phyloP scores from a whole-genome alignment of 768 basidiomycete genomes.

The Lactarius sp. region DNA sequence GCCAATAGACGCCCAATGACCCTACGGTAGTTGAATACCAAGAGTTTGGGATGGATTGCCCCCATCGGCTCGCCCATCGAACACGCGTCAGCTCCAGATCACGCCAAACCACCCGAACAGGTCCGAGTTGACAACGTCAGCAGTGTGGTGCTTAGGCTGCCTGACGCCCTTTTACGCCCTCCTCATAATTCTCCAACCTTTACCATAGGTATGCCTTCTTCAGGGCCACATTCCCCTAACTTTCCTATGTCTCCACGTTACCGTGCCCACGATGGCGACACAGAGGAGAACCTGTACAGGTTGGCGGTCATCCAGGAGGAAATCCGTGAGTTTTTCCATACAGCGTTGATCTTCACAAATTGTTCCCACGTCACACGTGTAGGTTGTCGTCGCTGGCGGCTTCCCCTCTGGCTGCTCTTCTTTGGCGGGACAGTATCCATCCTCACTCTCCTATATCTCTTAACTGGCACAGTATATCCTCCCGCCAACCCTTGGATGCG shows the following conservation, averaged over 20 bases:
- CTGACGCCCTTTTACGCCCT: not conserved
- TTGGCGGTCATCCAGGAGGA: conserved; percentile 4
- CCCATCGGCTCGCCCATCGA: not conserved
- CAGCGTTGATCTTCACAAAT: not conserved
- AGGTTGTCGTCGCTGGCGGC: conserved; percentile 14
- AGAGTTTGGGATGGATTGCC: not conserved
- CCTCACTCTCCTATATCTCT: conserved; percentile 15
- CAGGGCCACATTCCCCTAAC: not conserved
- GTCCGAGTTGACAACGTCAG: not conserved
- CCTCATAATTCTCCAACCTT: not conserved
- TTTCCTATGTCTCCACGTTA: not conserved
- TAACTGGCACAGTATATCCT: conserved; percentile 16
- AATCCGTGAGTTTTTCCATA: conserved; percentile 1
- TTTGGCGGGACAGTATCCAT: conserved; percentile 15
- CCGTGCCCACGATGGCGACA: not conserved
- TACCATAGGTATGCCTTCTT: not conserved
- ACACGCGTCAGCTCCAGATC: not conserved
- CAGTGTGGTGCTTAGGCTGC: not conserved
- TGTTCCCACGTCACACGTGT: not conserved
- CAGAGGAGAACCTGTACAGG: not conserved
- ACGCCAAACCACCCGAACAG: no score
- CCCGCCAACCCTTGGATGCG: conserved; percentile 6
- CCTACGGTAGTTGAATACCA: not conserved
- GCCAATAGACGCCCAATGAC: no score
- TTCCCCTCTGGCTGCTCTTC: conserved; percentile 20